A percentile compares a stretch with the other conserved stretches of the same genome.
Evolutionary conservation across 129 eudicot species (phyloP).

Genomic region (Ambrosia trifida): DNA sequence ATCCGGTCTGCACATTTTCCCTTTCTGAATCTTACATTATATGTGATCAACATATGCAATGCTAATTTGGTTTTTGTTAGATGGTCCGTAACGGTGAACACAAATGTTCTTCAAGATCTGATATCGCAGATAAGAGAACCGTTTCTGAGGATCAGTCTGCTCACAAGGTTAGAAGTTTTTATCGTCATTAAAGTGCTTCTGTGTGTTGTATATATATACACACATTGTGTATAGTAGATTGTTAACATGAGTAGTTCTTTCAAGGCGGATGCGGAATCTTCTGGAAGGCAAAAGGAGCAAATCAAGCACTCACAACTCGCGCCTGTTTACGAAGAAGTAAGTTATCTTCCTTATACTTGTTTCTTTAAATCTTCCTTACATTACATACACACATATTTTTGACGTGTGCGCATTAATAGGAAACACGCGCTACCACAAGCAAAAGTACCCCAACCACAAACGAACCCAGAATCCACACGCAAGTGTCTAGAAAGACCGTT

Average conservation of each 20-base stretch:
- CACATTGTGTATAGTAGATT: slow-evolving; percentile 29
- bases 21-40: background rate
- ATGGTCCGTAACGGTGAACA: slow-evolving; percentile 91
- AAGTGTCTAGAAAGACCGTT: slow-evolving; percentile 53
- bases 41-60: background rate
- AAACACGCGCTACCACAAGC: slow-evolving; percentile 32
- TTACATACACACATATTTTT: background rate
- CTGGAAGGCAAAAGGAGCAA: slow-evolving; percentile 39
- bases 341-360: slow-evolving; percentile 21
- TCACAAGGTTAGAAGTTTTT: slow-evolving; percentile 29
- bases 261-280: slow-evolving; percentile 42
- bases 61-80: slow-evolving; percentile 40
- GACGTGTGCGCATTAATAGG: background rate
- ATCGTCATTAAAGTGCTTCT: background rate
- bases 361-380: background rate
- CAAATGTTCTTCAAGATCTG: slow-evolving; percentile 58
- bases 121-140: slow-evolving; percentile 63
- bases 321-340: slow-evolving; percentile 69
- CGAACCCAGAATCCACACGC: slow-evolving; percentile 34
- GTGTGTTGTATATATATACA: background rate
- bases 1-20: background rate
- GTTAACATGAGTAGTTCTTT: slow-evolving; percentile 45
- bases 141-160: slow-evolving; percentile 60
- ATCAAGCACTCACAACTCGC: slow-evolving; percentile 44
- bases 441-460: slow-evolving; percentile 21